Conservation (phyloP, 2,329 filamentous ascomycete genomes). For the Aspergillus awamori region DNA sequence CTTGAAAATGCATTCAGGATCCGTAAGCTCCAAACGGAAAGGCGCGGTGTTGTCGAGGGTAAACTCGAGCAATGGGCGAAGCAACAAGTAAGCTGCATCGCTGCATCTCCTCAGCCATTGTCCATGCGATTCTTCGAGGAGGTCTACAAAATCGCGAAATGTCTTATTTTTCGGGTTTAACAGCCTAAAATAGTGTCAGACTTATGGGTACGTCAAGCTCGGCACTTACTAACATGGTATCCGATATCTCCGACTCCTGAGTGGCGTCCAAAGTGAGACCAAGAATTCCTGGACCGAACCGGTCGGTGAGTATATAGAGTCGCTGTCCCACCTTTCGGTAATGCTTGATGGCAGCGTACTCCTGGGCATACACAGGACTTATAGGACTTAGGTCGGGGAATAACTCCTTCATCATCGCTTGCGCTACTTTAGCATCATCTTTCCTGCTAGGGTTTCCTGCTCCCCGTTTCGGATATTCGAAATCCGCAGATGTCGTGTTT, state of each 20-base stretch:
- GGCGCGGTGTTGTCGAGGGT: too few species aligned
- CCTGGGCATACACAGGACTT: neutral
- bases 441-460: constrained; percentile 11
- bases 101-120: too few species aligned
- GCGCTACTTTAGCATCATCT: constrained; percentile 4
- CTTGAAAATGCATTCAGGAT: too few species aligned
- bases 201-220: neutral
- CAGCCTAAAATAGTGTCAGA: neutral
- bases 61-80: too few species aligned
- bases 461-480: neutral
- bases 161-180: neutral
- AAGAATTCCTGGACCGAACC: constrained; percentile 17
- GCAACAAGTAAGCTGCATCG: too few species aligned
- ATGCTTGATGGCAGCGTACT: constrained; percentile 2
- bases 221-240: neutral
- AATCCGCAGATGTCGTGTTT: neutral
- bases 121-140: too few species aligned
- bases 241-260: neutral
- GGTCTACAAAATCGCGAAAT: too few species aligned
- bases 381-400: constrained; percentile 4
- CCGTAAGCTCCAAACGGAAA: too few species aligned
- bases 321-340: constrained; percentile 8
- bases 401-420: constrained; percentile 11
- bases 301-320: constrained; percentile 4
- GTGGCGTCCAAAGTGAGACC: constrained; percentile 2